Percentiles rank a stretch among this genome's conserved stretches.
Conservation (phyloP, 1,284 basidiomycete genomes). For the Ceratobasidium sp. region DNA sequence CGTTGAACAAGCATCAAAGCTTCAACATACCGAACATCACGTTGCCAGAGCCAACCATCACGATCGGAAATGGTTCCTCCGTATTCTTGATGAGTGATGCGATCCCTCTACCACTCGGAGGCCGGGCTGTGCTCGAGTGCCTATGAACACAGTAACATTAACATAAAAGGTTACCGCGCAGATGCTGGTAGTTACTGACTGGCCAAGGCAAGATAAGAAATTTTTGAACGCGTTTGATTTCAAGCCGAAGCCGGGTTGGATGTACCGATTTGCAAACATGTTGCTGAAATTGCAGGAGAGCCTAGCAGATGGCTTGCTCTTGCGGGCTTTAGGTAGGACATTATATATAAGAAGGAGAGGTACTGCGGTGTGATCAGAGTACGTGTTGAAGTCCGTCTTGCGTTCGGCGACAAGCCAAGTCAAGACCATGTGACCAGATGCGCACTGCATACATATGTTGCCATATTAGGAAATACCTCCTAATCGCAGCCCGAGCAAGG, state of each 20-base stretch:
- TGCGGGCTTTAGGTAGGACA: not conserved
- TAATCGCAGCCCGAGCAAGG: not conserved
- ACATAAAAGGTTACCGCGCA: not conserved
- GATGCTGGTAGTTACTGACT: not conserved
- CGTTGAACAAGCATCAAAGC: not conserved
- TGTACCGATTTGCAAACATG: not conserved
- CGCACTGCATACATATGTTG: not conserved
- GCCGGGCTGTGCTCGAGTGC: not conserved
- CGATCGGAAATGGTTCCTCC: slow-evolving; percentile 59
- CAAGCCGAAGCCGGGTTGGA: not conserved
- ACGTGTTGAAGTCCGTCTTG: not conserved
- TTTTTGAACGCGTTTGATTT: too few species aligned
- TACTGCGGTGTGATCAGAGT: not conserved
- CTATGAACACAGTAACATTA: not conserved
- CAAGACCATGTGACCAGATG: not conserved
- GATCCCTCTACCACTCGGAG: not conserved
- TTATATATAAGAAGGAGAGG: not conserved
- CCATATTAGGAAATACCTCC: not conserved
- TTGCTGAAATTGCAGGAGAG: not conserved
- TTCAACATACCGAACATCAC: slow-evolving; percentile 85
- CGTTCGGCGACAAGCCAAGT: not conserved
- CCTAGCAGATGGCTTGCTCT: not conserved
- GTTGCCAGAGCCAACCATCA: slow-evolving; percentile 93
- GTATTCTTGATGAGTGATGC: not conserved
- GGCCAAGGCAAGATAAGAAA: not conserved